Evolutionary conservation across 352 stramenopile species (phyloP).

Genomic region (Saprolegnia parasitica): DNA sequence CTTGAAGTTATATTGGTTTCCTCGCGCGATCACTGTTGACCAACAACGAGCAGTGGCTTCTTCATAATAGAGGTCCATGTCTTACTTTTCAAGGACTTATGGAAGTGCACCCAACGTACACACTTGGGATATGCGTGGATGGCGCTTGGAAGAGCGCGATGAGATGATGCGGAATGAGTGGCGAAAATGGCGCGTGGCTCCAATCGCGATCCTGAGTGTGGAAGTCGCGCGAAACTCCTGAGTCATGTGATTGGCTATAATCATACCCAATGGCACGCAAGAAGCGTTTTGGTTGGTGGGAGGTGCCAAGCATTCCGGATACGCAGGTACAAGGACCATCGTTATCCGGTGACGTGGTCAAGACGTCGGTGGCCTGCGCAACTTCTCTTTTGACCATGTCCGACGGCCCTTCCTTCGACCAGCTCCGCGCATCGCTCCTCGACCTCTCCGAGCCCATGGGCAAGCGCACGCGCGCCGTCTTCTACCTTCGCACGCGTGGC

Average conservation of each 20-base stretch:
- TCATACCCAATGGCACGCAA: not conserved
- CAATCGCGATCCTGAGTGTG: not conserved
- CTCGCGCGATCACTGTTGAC: too few species aligned
- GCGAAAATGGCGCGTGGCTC: not conserved
- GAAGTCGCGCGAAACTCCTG: not conserved
- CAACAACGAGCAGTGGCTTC: too few species aligned
- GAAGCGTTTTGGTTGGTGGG: slow-evolving; percentile 3
- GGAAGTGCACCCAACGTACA: too few species aligned
- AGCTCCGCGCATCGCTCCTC: slow-evolving; percentile 55
- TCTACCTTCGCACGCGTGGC: slow-evolving; percentile 85
- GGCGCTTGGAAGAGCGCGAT: not conserved
- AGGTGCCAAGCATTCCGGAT: not conserved
- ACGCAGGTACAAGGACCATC: not conserved
- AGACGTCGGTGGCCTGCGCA: not conserved
- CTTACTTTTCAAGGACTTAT: too few species aligned
- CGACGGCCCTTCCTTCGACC: slow-evolving; percentile 50
- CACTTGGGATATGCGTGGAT: too few species aligned
- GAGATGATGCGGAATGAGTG: not conserved
- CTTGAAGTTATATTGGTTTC: too few species aligned
- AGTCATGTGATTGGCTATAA: not conserved
- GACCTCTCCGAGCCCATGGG: slow-evolving; percentile 78
- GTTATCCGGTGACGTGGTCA: not conserved
- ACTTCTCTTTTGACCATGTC: slow-evolving; percentile 7
- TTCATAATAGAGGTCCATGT: too few species aligned
- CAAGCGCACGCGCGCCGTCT: slow-evolving; percentile 90